phyloP scores from a whole-genome alignment of 352 stramenopile species.

The Globisporangium radiosum region DNA sequence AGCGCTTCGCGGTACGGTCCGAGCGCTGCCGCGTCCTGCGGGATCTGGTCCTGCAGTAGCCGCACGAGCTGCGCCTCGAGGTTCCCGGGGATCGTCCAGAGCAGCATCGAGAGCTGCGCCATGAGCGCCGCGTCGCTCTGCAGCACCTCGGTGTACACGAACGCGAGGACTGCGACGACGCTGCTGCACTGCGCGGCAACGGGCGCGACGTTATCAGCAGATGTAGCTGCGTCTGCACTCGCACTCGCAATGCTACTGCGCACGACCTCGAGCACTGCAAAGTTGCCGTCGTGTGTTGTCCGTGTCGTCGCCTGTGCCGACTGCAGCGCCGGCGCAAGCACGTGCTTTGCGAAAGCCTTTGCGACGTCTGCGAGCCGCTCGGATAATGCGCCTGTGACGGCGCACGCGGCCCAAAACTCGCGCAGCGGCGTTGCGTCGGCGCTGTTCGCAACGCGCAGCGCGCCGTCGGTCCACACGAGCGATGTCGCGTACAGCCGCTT shows the following conservation, averaged over 20 bases:
- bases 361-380: slow-evolving; percentile 47
- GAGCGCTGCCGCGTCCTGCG: slow-evolving; percentile 44
- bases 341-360: slow-evolving; percentile 34
- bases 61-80: slow-evolving; percentile 59
- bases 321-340: slow-evolving; percentile 50
- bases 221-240: slow-evolving; percentile 3
- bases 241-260: slow-evolving; percentile 5
- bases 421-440: slow-evolving; percentile 5
- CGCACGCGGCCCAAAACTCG: slow-evolving; percentile 55
- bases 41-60: slow-evolving; percentile 61
- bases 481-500: slow-evolving; percentile 37
- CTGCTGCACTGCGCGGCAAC: slow-evolving; percentile 32
- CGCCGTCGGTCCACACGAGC: slow-evolving; percentile 32
- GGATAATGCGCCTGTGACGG: slow-evolving; percentile 35
- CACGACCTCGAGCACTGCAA: slow-evolving; percentile 20
- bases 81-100: slow-evolving; percentile 73
- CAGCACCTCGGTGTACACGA: slow-evolving; percentile 51
- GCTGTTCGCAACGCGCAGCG: slow-evolving; percentile 22
- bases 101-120: slow-evolving; percentile 34
- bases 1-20: slow-evolving; percentile 43
- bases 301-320: slow-evolving; percentile 14
- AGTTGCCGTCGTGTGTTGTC: slow-evolving; percentile 18
- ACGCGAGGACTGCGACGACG: slow-evolving; percentile 45
- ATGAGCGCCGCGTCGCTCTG: slow-evolving; percentile 35
- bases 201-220: slow-evolving; percentile 9